Evolutionary conservation across 2,329 filamentous ascomycete genomes (phyloP).

Genomic region (Cladosporium sp.): DNA sequence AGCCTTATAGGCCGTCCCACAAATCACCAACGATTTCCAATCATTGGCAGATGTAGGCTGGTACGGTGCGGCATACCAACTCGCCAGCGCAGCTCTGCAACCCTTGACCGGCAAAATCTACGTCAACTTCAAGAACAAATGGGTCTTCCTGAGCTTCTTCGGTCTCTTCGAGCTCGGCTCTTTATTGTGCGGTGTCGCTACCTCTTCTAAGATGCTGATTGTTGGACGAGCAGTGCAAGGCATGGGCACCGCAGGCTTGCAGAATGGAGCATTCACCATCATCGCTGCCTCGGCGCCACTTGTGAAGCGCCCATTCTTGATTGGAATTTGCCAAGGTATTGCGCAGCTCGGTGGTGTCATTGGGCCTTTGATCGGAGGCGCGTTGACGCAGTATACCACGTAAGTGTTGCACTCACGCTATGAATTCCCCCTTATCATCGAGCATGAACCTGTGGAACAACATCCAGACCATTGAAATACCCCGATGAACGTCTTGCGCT

Average conservation of each 20-base stretch:
- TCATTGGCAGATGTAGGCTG: constrained; percentile 44
- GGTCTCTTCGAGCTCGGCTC: constrained; percentile 46
- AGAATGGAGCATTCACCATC: constrained; percentile 24
- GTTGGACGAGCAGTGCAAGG: constrained; percentile 56
- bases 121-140: constrained; percentile 24
- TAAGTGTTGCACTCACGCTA: not conserved
- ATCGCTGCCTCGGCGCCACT: constrained; percentile 20
- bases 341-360: constrained; percentile 20
- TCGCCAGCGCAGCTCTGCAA: constrained; percentile 22
- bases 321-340: constrained; percentile 26
- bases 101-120: constrained; percentile 26
- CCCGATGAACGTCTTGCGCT: not conserved
- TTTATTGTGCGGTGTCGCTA: constrained; percentile 52
- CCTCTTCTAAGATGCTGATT: constrained; percentile 55
- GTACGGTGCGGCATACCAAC: constrained; percentile 37
- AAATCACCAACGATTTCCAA: constrained; percentile 44
- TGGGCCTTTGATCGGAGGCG: constrained; percentile 24
- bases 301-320: constrained; percentile 21
- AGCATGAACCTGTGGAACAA: not conserved
- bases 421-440: not conserved
- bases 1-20: constrained; percentile 38
- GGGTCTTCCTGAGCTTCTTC: constrained; percentile 24
- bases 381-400: constrained; percentile 22
- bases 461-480: not conserved
- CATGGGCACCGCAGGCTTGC: constrained; percentile 49